phyloP scores from a whole-genome alignment of 2,329 filamentous ascomycete genomes.

The Aspergillus transmontanensis region DNA sequence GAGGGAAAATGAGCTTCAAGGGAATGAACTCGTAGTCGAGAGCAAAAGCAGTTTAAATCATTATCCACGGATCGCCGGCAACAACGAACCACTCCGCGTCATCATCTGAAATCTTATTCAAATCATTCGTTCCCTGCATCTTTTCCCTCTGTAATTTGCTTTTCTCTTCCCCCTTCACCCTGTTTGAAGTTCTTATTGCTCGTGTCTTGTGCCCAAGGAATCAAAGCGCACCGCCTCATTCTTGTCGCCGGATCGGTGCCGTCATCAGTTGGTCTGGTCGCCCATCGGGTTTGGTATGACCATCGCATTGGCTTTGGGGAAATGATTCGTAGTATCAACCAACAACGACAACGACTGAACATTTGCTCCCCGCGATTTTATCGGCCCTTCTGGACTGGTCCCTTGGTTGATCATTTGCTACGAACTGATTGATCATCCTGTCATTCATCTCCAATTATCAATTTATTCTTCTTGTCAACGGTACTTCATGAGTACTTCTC shows the following conservation, averaged over 20 bases:
- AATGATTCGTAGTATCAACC: not conserved
- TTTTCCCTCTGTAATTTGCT: not conserved
- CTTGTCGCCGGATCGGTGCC: conserved; percentile 1
- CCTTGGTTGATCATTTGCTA: not conserved
- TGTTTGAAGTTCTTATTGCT: not conserved
- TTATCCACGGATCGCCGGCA: conserved; percentile 14
- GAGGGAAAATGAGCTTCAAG: not conserved
- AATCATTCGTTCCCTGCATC: conserved; percentile 4
- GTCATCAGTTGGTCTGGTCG: conserved; percentile 14
- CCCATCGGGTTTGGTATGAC: not conserved
- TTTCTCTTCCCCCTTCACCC: not conserved
- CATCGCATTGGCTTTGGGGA: not conserved
- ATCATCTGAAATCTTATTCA: conserved; percentile 8
- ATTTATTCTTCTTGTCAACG: not conserved
- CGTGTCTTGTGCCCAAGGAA: conserved; percentile 15
- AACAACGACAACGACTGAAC: not conserved
- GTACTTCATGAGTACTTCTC: not conserved
- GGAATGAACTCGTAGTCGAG: not conserved
- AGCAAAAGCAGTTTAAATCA: not conserved
- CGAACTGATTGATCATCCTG: not conserved
- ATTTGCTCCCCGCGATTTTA: conserved; percentile 13
- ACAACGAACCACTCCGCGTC: conserved; percentile 13
- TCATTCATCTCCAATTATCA: conserved; percentile 2
- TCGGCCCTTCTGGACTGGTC: conserved; percentile 22
- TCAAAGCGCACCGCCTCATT: conserved; percentile 23